Evolutionary conservation across 345 rosid genomes (phyloP), one percentile per base, ranked within the genome.

Genomic region (Populus pruinosa): DNA sequence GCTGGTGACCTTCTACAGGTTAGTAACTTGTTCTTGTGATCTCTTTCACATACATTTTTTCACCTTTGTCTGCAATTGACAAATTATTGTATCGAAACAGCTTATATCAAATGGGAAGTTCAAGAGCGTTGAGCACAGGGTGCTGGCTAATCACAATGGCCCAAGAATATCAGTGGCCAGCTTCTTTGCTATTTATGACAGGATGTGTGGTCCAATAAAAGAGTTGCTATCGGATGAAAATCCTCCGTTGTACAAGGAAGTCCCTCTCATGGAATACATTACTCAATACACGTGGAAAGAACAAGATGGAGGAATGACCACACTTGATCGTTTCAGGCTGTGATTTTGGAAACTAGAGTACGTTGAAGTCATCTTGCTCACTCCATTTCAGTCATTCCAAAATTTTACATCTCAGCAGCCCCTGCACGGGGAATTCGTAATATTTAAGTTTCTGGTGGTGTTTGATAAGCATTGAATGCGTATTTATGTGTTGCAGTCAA

Each of bases 1-100:
- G 14, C 72, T 25, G 80, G 81, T 7, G 83, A 83, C 63, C 64
- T 83, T 18, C 73, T 79, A 12, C 83, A 83, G 83, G 83, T 49
- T 41, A 43, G 18, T n/a, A 29, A 2, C 3, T 10, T 12, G 59
- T 43, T 12, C 25, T 3, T 9, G 33, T 33, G 13, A 63, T 21
- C 50, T 23, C 50, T 4, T 47, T 4, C 50, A 47, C 18, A 14
- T 13, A 47, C 50, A 53, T 53, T 23, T 7, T 53, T 53, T 53
- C 59, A 6, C 59, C 59, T 53, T 2, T 18, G 59, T 20, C 16
- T 16, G 55, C 5, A 14, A 5, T 53, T 53, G 59, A 20, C 59
- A 20, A 0, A 7, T 53, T 1, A 25, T 38, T 25, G 17, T 36
- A 1, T 23, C 17, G 2, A 6, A 6, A 23, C 81, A 83, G 81